These are phyloP conservation scores for Xerocomus amazonicus DNA, from an alignment of 1,284 basidiomycete species.

Conservation along the genomic window DNA sequence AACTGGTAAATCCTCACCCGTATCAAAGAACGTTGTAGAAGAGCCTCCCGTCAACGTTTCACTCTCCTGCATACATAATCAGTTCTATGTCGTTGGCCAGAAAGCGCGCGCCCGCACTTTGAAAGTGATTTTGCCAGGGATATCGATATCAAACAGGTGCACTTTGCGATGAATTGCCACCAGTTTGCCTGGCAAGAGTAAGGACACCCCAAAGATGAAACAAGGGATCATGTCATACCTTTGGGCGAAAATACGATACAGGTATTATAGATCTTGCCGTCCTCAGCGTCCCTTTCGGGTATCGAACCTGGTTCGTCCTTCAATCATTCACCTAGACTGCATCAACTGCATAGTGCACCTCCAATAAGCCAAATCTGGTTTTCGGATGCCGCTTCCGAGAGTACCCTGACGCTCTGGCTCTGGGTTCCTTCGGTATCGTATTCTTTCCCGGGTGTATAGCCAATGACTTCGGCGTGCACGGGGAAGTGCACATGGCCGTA, in stretches of 20 bases:
- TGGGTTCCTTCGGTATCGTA: conserved; percentile 58
- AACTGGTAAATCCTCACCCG: conserved; percentile 49
- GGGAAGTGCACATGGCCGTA: conserved; percentile 89
- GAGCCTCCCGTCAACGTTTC: conserved; percentile 85
- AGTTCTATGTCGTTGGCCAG: background rate
- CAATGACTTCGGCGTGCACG: conserved; percentile 80
- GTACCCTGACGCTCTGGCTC: conserved; percentile 80
- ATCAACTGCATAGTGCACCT: conserved; percentile 46
- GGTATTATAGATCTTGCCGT: conserved; percentile 86
- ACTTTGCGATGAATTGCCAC: conserved; percentile 91
- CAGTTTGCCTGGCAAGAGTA: conserved; percentile 58
- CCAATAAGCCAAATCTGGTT: conserved; percentile 88
- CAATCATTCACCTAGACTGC: background rate
- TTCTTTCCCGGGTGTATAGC: conserved; percentile 48
- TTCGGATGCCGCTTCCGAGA: conserved; percentile 81
- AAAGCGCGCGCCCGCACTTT: conserved; percentile 57
- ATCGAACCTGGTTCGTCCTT: conserved; percentile 65
- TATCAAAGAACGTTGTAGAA: conserved; percentile 81
- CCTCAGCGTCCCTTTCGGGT: conserved; percentile 69
- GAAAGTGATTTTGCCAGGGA: conserved; percentile 95
- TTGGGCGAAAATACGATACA: conserved; percentile 86
- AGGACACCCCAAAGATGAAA: conserved; percentile 1
- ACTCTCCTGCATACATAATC: conserved; percentile 67
- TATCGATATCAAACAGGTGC: conserved; percentile 98
- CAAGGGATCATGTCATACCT: conserved; percentile 45